Conservation (phyloP, 225 moss, liverwort and hornwort species). For the Marchantia polymorpha region DNA sequence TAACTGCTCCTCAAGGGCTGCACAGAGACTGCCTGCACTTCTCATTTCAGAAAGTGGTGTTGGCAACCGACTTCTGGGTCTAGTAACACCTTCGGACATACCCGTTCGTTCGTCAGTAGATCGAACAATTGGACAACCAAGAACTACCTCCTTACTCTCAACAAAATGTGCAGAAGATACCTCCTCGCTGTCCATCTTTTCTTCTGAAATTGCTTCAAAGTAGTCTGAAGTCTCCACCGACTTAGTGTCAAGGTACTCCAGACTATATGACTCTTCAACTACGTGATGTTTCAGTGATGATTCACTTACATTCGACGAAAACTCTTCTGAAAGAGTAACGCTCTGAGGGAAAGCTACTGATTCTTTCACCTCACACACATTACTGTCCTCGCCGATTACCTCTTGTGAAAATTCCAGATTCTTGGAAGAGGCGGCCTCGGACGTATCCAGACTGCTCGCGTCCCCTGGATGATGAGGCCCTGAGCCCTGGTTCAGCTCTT, state of each 20-base stretch:
- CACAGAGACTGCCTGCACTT: conserved; percentile 44
- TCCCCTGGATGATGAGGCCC: neutral
- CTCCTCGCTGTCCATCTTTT: conserved; percentile 15
- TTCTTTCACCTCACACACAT: neutral
- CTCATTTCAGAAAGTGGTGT: conserved; percentile 28
- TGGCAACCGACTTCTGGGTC: conserved; percentile 4
- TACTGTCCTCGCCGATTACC: neutral
- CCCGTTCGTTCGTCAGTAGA: conserved; percentile 12
- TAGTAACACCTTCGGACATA: neutral
- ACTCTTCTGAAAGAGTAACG: neutral
- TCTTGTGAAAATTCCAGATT: neutral
- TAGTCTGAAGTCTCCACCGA: conserved; percentile 20
- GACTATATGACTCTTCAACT: conserved; percentile 18
- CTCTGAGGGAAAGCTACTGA: neutral
- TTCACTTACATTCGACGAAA: neutral
- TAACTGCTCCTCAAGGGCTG: conserved; percentile 44
- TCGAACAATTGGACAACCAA: neutral
- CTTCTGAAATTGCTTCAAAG: conserved; percentile 21
- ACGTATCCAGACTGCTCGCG: neutral
- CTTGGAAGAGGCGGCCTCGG: neutral
- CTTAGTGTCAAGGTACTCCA: conserved; percentile 8
- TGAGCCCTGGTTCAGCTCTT: neutral
- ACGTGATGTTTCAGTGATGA: neutral
- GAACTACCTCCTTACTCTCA: neutral
- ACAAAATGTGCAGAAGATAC: neutral